These are phyloP conservation scores for Claviceps capensis DNA, from an alignment of 2,329 filamentous ascomycete genomes.

Conservation along the genomic window DNA sequence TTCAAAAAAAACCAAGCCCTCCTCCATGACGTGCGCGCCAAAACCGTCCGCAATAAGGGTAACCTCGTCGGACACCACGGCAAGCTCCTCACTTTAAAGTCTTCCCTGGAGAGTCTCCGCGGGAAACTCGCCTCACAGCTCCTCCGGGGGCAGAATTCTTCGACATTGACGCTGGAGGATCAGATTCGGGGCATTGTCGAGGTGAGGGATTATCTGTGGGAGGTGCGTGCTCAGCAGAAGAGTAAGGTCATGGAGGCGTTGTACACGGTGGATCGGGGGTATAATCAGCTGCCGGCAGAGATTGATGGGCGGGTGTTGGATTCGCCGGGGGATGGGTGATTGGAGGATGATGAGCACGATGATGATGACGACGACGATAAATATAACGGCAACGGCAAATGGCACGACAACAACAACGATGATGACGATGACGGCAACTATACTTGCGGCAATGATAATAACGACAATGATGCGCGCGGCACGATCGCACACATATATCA, in stretches of 20 bases:
- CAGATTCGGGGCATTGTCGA: constrained; percentile 75
- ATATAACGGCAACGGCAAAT: too few species aligned
- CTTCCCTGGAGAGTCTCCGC: constrained; percentile 72
- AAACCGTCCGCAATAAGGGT: constrained; percentile 77
- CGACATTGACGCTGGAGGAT: constrained; percentile 63
- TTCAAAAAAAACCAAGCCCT: constrained; percentile 82
- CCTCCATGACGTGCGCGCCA: constrained; percentile 63
- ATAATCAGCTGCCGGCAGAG: background rate
- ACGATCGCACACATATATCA: too few species aligned
- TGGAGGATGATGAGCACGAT: too few species aligned
- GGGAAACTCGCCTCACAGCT: constrained; percentile 75
- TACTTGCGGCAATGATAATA: too few species aligned
- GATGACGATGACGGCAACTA: too few species aligned
- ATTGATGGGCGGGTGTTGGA: background rate
- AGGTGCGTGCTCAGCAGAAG: constrained; percentile 67
- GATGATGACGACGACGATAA: too few species aligned
- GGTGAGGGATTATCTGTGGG: constrained; percentile 64
- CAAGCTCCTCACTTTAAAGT: constrained; percentile 69
- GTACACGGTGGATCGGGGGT: constrained; percentile 8
- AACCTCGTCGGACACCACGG: constrained; percentile 78
- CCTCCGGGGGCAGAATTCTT: constrained; percentile 54
- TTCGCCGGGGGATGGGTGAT: too few species aligned
- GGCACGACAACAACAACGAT: too few species aligned
- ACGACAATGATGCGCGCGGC: too few species aligned
- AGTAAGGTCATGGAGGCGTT: constrained; percentile 69